Evolutionary conservation across 2,329 filamentous ascomycete genomes (phyloP).

Genomic region (Alternaria arborescens): DNA sequence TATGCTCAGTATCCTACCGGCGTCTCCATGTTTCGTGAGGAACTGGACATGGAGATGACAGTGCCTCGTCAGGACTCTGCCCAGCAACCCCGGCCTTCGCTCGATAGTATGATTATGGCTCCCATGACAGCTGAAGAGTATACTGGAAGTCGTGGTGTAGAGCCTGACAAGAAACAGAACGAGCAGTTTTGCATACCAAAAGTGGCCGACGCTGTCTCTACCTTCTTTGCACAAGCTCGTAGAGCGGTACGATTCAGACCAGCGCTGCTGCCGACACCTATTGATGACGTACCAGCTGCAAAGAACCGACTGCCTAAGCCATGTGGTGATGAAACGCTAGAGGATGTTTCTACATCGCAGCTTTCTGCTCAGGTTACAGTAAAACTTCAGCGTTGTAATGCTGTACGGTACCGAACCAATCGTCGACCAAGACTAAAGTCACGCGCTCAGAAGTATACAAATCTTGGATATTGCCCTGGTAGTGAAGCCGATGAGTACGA

Average conservation of each 20-base stretch:
- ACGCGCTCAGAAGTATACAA: not conserved
- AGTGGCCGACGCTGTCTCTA: not conserved
- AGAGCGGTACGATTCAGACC: not conserved
- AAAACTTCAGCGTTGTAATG: not conserved
- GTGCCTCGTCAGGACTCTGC: not conserved
- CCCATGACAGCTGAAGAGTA: not conserved
- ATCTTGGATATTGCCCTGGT: conserved; percentile 1
- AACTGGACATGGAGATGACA: not conserved
- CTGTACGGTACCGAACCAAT: not conserved
- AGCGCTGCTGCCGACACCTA: not conserved
- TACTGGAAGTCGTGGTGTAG: not conserved
- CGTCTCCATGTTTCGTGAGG: conserved; percentile 3
- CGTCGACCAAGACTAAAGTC: not conserved
- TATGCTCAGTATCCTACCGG: not conserved
- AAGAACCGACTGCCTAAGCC: not conserved
- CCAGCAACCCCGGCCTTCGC: not conserved
- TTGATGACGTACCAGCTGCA: not conserved
- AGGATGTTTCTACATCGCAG: too few relatives aligned
- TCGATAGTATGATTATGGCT: not conserved
- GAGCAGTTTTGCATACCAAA: not conserved
- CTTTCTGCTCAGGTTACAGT: not conserved
- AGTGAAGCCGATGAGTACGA: conserved; percentile 3
- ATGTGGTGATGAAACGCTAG: too few relatives aligned
- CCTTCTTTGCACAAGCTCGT: not conserved
- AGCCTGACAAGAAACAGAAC: not conserved